These are phyloP conservation scores for Ophiostoma australiae DNA, from an alignment of 2,329 filamentous ascomycete species.

Conservation along the genomic window DNA sequence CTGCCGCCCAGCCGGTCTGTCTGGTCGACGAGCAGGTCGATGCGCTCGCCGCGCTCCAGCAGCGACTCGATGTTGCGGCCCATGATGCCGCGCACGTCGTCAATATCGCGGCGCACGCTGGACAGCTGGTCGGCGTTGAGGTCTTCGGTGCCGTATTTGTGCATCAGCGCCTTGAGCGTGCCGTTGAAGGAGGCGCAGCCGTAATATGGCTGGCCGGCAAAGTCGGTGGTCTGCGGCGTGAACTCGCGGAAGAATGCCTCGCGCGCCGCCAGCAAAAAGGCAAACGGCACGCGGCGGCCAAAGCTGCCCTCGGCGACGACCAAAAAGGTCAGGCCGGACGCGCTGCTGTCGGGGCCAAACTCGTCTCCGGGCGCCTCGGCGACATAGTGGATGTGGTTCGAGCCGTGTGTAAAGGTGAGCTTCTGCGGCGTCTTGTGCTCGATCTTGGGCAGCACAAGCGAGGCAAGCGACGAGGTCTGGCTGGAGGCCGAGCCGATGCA, in stretches of 20 bases:
- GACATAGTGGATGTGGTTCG: conserved; percentile 93
- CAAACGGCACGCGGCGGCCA: conserved; percentile 85
- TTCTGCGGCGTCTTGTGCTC: conserved; percentile 74
- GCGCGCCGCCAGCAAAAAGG: conserved; percentile 86
- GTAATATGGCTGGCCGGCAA: conserved; percentile 75
- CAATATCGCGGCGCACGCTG: conserved; percentile 83
- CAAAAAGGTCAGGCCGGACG: conserved; percentile 84
- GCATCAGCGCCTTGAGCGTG: conserved; percentile 70
- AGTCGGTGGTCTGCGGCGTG: conserved; percentile 62
- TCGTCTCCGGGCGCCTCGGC: conserved; percentile 69
- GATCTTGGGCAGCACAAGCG: conserved; percentile 93
- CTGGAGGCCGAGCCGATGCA: conserved; percentile 82
- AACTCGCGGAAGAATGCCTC: conserved; percentile 76
- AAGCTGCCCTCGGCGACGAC: conserved; percentile 78
- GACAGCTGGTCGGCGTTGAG: conserved; percentile 70
- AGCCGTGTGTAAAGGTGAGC: conserved; percentile 88
- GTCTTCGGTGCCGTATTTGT: conserved; percentile 73
- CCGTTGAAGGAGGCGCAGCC: conserved; percentile 84
- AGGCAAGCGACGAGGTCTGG: conserved; percentile 79
- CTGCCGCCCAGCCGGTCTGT: conserved; percentile 86
- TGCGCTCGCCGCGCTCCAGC: conserved; percentile 83
- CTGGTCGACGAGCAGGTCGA: conserved; percentile 93
- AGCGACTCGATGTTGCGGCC: conserved; percentile 90
- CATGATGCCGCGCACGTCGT: conserved; percentile 89
- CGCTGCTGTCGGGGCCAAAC: conserved; percentile 41